Conservation (phyloP, 306 rosid species). For the Medicago arabica region DNA sequence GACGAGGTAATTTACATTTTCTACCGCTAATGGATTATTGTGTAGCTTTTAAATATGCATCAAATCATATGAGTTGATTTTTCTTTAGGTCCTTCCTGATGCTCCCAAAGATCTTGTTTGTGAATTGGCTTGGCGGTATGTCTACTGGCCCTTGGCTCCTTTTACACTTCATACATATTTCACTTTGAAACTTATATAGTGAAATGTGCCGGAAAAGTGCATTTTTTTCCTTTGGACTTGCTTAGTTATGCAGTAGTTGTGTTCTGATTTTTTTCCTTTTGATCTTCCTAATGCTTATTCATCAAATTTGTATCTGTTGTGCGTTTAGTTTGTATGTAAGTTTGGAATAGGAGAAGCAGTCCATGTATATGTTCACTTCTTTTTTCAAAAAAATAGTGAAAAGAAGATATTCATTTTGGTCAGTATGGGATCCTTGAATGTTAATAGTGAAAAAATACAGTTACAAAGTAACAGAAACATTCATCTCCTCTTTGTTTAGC, state of each 20-base stretch:
- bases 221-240: too few relatives aligned
- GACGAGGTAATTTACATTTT: slow-evolving; percentile 68
- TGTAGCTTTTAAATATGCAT: slow-evolving; percentile 32
- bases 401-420: background rate
- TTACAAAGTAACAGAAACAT: background rate
- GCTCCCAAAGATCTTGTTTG: slow-evolving; percentile 94
- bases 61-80: slow-evolving; percentile 42
- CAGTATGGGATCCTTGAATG: background rate
- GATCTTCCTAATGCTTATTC: slow-evolving; percentile 10
- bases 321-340: background rate
- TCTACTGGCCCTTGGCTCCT: slow-evolving; percentile 23
- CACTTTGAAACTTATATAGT: slow-evolving; percentile 1
- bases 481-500: background rate
- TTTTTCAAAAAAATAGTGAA: background rate
- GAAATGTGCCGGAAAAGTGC: slow-evolving; percentile 5
- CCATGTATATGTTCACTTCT: background rate
- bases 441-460: background rate
- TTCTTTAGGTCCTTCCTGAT: slow-evolving; percentile 86
- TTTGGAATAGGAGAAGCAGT: background rate
- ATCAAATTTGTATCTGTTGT: background rate
- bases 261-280: slow-evolving; percentile 34
- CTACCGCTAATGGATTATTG: slow-evolving; percentile 8
- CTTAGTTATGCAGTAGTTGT: slow-evolving; percentile 11
- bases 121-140: slow-evolving; percentile 97
- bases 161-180: slow-evolving; percentile 2